Base-by-base conservation (phyloP, 257 asterid genomes). In the Thymus mandschuricus region DNA sequence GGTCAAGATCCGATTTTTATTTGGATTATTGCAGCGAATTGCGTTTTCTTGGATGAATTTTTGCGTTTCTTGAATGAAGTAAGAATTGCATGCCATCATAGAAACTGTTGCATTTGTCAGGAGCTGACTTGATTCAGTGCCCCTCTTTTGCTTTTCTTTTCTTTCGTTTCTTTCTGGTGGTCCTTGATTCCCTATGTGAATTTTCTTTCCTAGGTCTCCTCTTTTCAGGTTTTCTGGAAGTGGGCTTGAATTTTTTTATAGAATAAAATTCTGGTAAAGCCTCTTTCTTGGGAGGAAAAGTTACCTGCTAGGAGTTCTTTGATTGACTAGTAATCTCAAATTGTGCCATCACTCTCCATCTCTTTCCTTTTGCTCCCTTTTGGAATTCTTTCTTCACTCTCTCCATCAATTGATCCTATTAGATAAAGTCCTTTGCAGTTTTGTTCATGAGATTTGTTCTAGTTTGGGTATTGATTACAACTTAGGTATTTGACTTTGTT, bases 61-160 rank as follows among this genome's bases (percentile, higher is more conserved):
- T 34, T 58, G 44, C 33, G 11, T 58, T 74, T 64, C 48, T 8
- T 45, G 56, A 70, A 61, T 73, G 69, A 56, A 28, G 45, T 6
- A 61, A 71, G 44, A 70, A 73, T 75, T 69, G 83, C 81, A 79
- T 69, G 81, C 76, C 64, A 70, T 58, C 66, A 64, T 81, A 69
- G 67, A 61, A 78, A 68, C 78, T 81, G 83, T 75, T 76, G 77
- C 82, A 77, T 66, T 76, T 79, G 60, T 82, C 81, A 70, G 79
- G 77, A 60, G 77, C 86, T 74, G 83, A 82, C 83, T 73, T 73
- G 78, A 76, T 73, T 75, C 86, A 69, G 69, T 76, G 66, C 60
- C 56, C 57, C 57, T 28, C 75, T 38, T 69, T 76, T 66, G 61
- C 78, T 52, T 48, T 72, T 68, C 66, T 73, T 59, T 50, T 11